Conservation (phyloP, 495 filamentous ascomycete genomes). For the Ascobolus immersus region DNA sequence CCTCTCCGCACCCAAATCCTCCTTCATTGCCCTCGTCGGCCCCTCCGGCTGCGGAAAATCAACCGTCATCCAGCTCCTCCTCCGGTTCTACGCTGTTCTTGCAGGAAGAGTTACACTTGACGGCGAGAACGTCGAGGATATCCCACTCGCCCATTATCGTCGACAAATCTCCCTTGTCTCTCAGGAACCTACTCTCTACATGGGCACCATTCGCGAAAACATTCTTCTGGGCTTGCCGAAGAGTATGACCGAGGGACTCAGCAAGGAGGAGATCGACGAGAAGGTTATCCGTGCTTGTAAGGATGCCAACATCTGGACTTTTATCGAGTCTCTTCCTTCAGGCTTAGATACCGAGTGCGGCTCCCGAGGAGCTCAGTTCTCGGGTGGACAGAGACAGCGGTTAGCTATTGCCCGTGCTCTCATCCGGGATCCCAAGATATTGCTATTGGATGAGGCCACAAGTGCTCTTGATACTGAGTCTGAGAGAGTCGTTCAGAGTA, state of each 20-base stretch:
- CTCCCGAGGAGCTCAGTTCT: constrained; percentile 40
- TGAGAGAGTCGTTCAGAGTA: constrained; percentile 44
- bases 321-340: constrained; percentile 32
- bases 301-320: constrained; percentile 36
- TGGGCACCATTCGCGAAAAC: constrained; percentile 34
- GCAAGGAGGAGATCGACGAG: constrained; percentile 32
- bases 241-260: no score
- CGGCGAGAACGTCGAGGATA: constrained; percentile 21
- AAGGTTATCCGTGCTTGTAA: constrained; percentile 41
- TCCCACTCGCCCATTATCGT: constrained; percentile 27
- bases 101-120: constrained; percentile 29
- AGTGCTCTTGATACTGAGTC: constrained; percentile 45
- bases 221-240: no score
- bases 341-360: constrained; percentile 52
- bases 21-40: constrained; percentile 29
- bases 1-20: constrained; percentile 23
- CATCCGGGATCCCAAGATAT: constrained; percentile 40
- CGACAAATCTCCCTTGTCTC: constrained; percentile 31
- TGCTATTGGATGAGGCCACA: constrained; percentile 61
- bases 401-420: constrained; percentile 55
- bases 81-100: constrained; percentile 34
- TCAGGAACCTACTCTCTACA: constrained; percentile 32
- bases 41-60: constrained; percentile 32
- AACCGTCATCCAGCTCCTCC: constrained; percentile 28
- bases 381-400: constrained; percentile 59